phyloP scores from a whole-genome alignment of 345 rosid genomes.

The Salix koriyanagi region DNA sequence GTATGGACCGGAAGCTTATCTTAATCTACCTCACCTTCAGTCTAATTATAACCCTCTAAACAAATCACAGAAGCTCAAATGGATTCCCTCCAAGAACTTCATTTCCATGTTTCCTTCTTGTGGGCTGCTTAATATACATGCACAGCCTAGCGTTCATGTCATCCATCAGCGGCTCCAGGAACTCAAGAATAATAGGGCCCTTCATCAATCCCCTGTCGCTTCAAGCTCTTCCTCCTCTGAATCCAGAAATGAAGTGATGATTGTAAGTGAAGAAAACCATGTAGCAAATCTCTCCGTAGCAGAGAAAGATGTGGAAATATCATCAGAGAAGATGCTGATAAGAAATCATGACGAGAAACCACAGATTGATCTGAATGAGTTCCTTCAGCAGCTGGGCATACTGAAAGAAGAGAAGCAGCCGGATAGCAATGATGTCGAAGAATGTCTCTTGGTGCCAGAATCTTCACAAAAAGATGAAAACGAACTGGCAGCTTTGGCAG shows the following conservation, averaged over 20 bases:
- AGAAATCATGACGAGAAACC: constrained; percentile 42
- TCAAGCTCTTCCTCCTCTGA: constrained; percentile 38
- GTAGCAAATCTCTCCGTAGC: constrained; percentile 12
- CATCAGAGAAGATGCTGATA: constrained; percentile 19
- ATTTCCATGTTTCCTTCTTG: constrained; percentile 85
- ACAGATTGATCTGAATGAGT: constrained; percentile 88
- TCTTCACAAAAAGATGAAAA: constrained; percentile 35
- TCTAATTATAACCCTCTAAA: constrained; percentile 14
- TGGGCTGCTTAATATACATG: constrained; percentile 72
- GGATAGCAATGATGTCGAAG: constrained; percentile 14
- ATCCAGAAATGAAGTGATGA: constrained; percentile 22
- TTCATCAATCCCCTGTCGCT: constrained; percentile 28
- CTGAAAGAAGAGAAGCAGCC: constrained; percentile 40
- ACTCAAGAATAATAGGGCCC: constrained; percentile 50
- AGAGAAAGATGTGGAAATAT: constrained; percentile 34
- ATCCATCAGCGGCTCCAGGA: constrained; percentile 89
- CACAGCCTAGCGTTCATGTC: constrained; percentile 80
- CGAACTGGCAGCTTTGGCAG: constrained; percentile 33
- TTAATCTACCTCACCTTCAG: constrained; percentile 89
- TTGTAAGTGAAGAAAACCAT: constrained; percentile 5
- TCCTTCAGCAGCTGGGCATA: constrained; percentile 84
- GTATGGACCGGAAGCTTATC: constrained; percentile 78
- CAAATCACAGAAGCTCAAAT: constrained; percentile 46
- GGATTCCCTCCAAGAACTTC: constrained; percentile 82
- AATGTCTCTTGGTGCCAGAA: constrained; percentile 24